Evolutionary conservation across 345 rosid genomes (phyloP).

Genomic region (Arabis alpina): DNA sequence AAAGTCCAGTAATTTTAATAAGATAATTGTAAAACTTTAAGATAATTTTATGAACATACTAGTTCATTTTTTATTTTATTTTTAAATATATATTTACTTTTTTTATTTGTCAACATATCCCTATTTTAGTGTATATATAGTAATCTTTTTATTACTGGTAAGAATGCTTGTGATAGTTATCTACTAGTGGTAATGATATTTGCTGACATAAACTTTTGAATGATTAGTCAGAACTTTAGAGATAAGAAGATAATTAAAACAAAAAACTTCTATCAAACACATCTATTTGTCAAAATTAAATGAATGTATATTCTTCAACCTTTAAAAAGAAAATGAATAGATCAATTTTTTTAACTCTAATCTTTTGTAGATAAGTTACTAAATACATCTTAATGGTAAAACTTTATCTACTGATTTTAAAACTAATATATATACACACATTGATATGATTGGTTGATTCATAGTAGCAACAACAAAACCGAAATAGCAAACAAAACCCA

Average conservation of each 20-base stretch:
- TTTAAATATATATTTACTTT: background rate
- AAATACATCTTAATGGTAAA: background rate
- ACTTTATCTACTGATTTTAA: background rate
- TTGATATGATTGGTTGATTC: background rate
- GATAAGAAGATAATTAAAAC: background rate
- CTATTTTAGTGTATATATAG: background rate
- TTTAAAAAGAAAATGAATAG: background rate
- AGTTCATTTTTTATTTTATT: background rate
- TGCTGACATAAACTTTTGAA: background rate
- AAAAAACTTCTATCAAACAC: background rate
- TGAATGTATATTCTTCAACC: background rate
- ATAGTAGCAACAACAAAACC: constrained; percentile 14
- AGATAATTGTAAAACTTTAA: background rate
- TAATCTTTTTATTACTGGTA: background rate
- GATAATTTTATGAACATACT: background rate
- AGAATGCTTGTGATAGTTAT: constrained; percentile 11
- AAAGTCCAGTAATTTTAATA: background rate
- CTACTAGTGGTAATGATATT: background rate
- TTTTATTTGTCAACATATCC: background rate
- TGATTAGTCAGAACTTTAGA: constrained; percentile 6
- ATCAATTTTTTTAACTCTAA: background rate
- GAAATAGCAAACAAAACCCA: constrained; percentile 12
- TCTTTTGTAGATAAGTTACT: background rate
- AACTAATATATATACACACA: background rate
- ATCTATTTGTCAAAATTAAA: background rate